Evolutionary conservation across 2,329 filamentous ascomycete genomes (phyloP), one percentile per base, ranked within the genome.

Genomic region (Clonostachys chloroleuca): DNA sequence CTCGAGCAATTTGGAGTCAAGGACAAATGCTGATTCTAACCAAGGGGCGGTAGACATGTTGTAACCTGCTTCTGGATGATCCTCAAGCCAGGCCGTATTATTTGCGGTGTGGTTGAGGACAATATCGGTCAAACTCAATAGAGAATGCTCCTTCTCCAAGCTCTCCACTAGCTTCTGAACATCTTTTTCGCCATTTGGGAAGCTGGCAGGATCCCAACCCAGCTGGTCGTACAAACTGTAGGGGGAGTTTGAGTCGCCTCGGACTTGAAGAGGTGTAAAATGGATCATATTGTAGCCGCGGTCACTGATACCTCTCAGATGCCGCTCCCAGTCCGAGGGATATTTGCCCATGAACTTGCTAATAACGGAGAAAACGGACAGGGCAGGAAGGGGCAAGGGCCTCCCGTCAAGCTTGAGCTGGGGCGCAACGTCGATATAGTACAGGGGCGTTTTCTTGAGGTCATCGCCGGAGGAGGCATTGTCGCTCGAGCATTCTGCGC

Each of bases 271-370:
- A 10, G 94, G 94, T 3, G 94, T 96, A 66, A 99, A 99, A 67
- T 99, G 94, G 50, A 99, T 84, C 91, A 97, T 96, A 70, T 99
- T 99, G 77, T 99, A 99, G 42, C 92, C 92, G 51, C 94, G 81
- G 59, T 88, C 83, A 63, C 89, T 88, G 63, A 99, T 96, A 30
- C 94, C 92, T 48, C 80, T 78, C 48, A 99, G 72, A 64, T 97
- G 92, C 45, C 83, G 86, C 62, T 96, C 83, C 92, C 92, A 99
- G 59, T 96, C 89, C 14, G 76, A 76, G 0, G 92, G 90, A 61
- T 94, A 96, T 60, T 86, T 84, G 52, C 94, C 94, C 89, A 99
- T 95, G 70, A 96, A 96, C 69, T 99, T 99, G 62, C 92, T 96
- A 52, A 99, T 89, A 47, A 92, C 79, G 12, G 94, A 97, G 69